These are phyloP conservation scores for Tricladium varicosporioides DNA, from an alignment of 2,329 filamentous ascomycete species.

Conservation along the genomic window DNA sequence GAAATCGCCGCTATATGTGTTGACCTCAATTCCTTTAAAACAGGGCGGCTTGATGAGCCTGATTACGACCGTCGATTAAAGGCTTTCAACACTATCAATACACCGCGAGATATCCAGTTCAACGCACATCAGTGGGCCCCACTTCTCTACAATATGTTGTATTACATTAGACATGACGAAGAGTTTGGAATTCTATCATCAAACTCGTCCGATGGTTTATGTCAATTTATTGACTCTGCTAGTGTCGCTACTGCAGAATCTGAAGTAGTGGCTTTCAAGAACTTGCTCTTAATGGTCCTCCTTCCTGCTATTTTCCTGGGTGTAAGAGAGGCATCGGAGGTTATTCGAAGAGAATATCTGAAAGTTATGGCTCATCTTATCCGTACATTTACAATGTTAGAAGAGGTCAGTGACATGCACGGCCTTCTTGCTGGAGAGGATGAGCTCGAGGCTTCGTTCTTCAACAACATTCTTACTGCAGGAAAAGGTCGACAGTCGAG, in stretches of 20 bases:
- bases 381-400: constrained; percentile 66
- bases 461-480: constrained; percentile 87
- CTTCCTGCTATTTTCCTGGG: constrained; percentile 76
- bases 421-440: constrained; percentile 67
- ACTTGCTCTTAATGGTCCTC: constrained; percentile 62
- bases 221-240: constrained; percentile 70
- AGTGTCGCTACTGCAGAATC: constrained; percentile 42
- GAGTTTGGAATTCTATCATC: constrained; percentile 79
- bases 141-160: constrained; percentile 84
- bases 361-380: constrained; percentile 78
- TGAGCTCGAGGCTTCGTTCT: constrained; percentile 66
- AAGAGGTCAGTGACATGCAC: constrained; percentile 70
- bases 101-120: constrained; percentile 56
- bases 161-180: constrained; percentile 79
- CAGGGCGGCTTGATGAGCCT: constrained; percentile 73
- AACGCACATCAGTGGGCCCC: constrained; percentile 80
- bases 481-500: constrained; percentile 83
- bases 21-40: constrained; percentile 77
- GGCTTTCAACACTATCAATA: constrained; percentile 73
- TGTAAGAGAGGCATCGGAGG: constrained; percentile 74
- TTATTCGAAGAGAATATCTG: constrained; percentile 80
- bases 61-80: constrained; percentile 80
- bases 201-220: constrained; percentile 79
- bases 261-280: constrained; percentile 49
- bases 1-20: constrained; percentile 69